Percentiles rank a stretch among this genome's conserved stretches.
Conservation (phyloP, 768 basidiomycete genomes). For the Botryobasidium botryosum region DNA sequence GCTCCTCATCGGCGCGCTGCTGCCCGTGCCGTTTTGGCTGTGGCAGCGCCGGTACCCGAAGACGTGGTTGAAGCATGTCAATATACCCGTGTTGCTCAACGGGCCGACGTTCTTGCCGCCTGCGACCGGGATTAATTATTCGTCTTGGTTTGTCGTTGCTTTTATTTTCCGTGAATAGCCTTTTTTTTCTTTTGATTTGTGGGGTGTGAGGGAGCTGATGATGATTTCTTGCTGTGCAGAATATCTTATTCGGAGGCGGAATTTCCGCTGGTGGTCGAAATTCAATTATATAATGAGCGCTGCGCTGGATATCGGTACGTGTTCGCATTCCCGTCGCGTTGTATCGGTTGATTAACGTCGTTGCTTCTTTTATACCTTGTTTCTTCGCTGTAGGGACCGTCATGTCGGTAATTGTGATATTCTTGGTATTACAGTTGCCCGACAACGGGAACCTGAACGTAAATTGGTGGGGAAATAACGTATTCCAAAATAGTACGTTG, state of each 20-base stretch:
- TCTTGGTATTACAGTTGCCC: conserved; percentile 26
- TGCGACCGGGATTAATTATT: conserved; percentile 30
- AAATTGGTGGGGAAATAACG: conserved; percentile 26
- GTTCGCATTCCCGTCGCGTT: background rate
- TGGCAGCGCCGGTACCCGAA: conserved; percentile 21
- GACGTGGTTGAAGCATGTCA: conserved; percentile 22
- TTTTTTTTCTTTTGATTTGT: background rate
- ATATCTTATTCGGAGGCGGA: conserved; percentile 24
- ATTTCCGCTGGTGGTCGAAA: conserved; percentile 35
- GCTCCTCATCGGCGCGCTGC: conserved; percentile 22
- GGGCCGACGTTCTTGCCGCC: conserved; percentile 28
- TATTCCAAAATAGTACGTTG: conserved; percentile 7
- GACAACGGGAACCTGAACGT: conserved; percentile 18
- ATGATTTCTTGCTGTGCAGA: conserved; percentile 15
- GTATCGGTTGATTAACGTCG: background rate
- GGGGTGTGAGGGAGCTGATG: background rate
- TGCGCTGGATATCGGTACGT: conserved; percentile 25
- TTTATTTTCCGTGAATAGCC: conserved; percentile 27
- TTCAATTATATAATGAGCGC: conserved; percentile 32
- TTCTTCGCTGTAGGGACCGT: conserved; percentile 19
- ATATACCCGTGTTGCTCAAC: conserved; percentile 27
- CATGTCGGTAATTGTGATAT: conserved; percentile 25
- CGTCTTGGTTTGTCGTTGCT: conserved; percentile 25
- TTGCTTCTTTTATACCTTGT: no score
- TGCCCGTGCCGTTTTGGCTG: conserved; percentile 27